Percentiles rank a stretch among this genome's conserved stretches.
phyloP scores from a whole-genome alignment of 1,284 basidiomycete species.

The Mycena sp. region DNA sequence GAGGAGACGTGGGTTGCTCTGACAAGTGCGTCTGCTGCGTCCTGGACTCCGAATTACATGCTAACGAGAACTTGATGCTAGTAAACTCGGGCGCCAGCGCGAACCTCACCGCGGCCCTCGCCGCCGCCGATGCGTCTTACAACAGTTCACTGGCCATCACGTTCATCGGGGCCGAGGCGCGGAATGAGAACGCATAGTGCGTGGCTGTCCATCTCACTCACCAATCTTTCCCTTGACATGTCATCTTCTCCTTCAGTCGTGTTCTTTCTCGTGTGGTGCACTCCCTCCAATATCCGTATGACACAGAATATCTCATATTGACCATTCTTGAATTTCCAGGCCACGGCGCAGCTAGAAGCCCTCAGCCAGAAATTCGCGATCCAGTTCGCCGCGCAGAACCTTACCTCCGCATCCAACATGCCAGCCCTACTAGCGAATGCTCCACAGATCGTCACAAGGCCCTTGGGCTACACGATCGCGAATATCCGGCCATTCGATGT shows the following conservation, averaged over 20 bases:
- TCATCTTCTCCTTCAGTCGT: conserved; percentile 61
- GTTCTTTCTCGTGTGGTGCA: conserved; percentile 33
- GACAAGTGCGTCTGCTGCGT: conserved; percentile 23
- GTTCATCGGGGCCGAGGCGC: conserved; percentile 42
- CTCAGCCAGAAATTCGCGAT: conserved; percentile 47
- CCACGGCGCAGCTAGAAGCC: conserved; percentile 36
- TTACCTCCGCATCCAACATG: conserved; percentile 40
- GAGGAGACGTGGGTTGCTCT: conserved; percentile 35
- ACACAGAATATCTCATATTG: not conserved
- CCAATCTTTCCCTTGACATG: conserved; percentile 25
- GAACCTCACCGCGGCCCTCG: conserved; percentile 43
- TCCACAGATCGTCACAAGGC: conserved; percentile 64
- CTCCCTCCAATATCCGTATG: conserved; percentile 35
- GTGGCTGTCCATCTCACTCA: not conserved
- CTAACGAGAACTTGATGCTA: not conserved
- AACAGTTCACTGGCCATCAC: conserved; percentile 48
- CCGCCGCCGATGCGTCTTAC: conserved; percentile 42
- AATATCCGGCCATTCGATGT: conserved; percentile 76
- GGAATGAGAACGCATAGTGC: conserved; percentile 61
- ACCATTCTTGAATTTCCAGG: conserved; percentile 12
- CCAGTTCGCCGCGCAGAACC: conserved; percentile 44
- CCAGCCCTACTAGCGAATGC: conserved; percentile 61
- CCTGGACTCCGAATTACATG: not conserved
- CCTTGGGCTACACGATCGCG: conserved; percentile 58
- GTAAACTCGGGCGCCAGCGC: conserved; percentile 32